phyloP scores from a whole-genome alignment of 768 basidiomycete genomes.

The Sarcomyxa edulis region DNA sequence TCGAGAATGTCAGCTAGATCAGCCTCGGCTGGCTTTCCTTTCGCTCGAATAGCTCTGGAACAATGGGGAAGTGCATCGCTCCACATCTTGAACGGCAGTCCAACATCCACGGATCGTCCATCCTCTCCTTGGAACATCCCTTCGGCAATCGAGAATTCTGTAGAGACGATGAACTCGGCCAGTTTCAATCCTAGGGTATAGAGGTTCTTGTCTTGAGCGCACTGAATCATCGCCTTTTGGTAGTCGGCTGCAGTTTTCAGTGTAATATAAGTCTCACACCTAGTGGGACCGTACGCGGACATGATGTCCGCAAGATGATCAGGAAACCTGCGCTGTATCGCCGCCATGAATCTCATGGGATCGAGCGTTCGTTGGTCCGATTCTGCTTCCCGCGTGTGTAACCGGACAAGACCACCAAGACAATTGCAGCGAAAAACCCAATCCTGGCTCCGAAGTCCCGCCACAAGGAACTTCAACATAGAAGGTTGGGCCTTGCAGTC shows the following conservation, averaged over 20 bases:
- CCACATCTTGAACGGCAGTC: constrained; percentile 59
- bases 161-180: constrained; percentile 43
- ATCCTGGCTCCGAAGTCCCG: constrained; percentile 50
- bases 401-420: constrained; percentile 47
- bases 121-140: constrained; percentile 47
- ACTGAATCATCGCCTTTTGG: constrained; percentile 49
- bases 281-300: constrained; percentile 39
- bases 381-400: constrained; percentile 39
- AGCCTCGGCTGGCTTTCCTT: constrained; percentile 31
- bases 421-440: constrained; percentile 46
- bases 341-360: constrained; percentile 39
- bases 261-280: constrained; percentile 43
- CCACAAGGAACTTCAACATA: constrained; percentile 46
- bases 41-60: constrained; percentile 47
- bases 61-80: constrained; percentile 54
- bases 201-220: constrained; percentile 41
- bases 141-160: constrained; percentile 59
- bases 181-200: constrained; percentile 45
- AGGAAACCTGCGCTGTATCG: constrained; percentile 38
- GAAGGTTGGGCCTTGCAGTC: constrained; percentile 39
- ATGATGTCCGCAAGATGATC: constrained; percentile 39
- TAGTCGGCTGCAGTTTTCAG: constrained; percentile 35
- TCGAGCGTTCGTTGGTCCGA: constrained; percentile 42
- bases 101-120: constrained; percentile 35
- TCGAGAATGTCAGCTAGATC: constrained; percentile 63